These are phyloP conservation scores for Fomitopsis serialis DNA, from an alignment of 768 basidiomycete genomes.

Conservation along the genomic window DNA sequence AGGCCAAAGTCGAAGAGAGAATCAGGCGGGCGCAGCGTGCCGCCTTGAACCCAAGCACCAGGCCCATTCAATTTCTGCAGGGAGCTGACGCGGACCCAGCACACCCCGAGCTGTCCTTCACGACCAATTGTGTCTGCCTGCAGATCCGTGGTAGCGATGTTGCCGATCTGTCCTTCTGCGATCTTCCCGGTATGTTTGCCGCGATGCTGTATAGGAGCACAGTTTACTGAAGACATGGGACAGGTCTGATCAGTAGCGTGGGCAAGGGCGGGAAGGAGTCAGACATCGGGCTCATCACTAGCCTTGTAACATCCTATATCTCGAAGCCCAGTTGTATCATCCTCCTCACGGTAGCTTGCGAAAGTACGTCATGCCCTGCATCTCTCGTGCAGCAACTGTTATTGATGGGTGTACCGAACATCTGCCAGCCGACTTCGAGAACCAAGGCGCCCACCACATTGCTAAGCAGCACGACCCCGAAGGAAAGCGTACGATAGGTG, in stretches of 20 bases:
- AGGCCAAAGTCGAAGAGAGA: constrained; percentile 54
- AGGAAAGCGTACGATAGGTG: constrained; percentile 68
- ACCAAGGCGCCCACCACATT: constrained; percentile 68
- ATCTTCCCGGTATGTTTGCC: constrained; percentile 30
- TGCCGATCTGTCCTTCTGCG: constrained; percentile 35
- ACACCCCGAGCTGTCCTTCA: constrained; percentile 25
- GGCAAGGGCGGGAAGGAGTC: constrained; percentile 36
- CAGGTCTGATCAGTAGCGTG: constrained; percentile 48
- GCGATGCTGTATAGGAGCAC: not conserved
- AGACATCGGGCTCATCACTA: constrained; percentile 60
- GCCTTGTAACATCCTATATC: constrained; percentile 56
- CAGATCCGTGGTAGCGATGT: constrained; percentile 33
- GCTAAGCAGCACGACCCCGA: constrained; percentile 55
- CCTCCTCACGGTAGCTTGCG: constrained; percentile 55
- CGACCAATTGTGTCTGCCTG: constrained; percentile 30
- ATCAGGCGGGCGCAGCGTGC: constrained; percentile 63
- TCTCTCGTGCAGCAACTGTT: not conserved
- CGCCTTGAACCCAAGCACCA: constrained; percentile 51
- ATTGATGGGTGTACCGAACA: not conserved
- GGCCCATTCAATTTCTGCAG: constrained; percentile 31
- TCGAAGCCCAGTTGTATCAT: constrained; percentile 56
- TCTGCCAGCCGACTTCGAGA: constrained; percentile 68
- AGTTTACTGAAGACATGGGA: not conserved
- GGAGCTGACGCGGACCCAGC: constrained; percentile 26
- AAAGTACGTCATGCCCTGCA: constrained; percentile 40